Evolutionary conservation across 2,329 filamentous ascomycete species (phyloP).

Genomic region (Sporothrix brunneoviolacea): DNA sequence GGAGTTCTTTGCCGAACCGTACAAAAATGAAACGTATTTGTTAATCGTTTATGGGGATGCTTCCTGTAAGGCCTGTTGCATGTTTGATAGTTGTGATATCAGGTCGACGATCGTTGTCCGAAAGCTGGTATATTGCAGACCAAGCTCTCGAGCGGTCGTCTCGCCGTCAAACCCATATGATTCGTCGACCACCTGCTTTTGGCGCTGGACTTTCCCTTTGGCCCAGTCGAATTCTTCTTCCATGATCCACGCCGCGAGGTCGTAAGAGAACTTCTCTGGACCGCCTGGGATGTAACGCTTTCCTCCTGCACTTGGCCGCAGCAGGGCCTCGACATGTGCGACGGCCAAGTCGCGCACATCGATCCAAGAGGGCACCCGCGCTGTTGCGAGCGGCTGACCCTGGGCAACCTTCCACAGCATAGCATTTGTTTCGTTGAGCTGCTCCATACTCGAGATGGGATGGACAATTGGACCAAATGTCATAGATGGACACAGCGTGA

Average conservation of each 20-base stretch:
- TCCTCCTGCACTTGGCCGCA: conserved; percentile 20
- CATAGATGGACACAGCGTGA: conserved; percentile 19
- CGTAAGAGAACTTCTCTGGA: conserved; percentile 40
- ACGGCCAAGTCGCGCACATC: conserved; percentile 16
- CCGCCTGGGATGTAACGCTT: conserved; percentile 25
- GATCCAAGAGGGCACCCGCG: conserved; percentile 14
- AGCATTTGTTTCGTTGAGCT: conserved; percentile 12
- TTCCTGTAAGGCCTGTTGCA: neutral
- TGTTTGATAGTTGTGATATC: conserved; percentile 1
- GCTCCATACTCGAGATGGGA: neutral
- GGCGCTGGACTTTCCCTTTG: conserved; percentile 15
- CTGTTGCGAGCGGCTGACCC: conserved; percentile 2
- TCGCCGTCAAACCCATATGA: conserved; percentile 14
- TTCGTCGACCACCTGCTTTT: conserved; percentile 8
- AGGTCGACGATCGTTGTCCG: conserved; percentile 3
- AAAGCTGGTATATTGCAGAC: conserved; percentile 5
- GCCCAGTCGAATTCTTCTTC: conserved; percentile 33
- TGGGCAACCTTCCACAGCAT: conserved; percentile 14
- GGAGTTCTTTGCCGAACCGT: too few relatives aligned
- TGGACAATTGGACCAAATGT: conserved; percentile 13
- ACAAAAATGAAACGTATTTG: too few relatives aligned
- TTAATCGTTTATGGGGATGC: conserved; percentile 3
- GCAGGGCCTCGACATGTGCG: conserved; percentile 11
- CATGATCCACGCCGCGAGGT: conserved; percentile 37
- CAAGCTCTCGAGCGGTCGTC: conserved; percentile 10